Conservation (phyloP, 257 asterid genomes). For the Anisodus tanguticus region DNA sequence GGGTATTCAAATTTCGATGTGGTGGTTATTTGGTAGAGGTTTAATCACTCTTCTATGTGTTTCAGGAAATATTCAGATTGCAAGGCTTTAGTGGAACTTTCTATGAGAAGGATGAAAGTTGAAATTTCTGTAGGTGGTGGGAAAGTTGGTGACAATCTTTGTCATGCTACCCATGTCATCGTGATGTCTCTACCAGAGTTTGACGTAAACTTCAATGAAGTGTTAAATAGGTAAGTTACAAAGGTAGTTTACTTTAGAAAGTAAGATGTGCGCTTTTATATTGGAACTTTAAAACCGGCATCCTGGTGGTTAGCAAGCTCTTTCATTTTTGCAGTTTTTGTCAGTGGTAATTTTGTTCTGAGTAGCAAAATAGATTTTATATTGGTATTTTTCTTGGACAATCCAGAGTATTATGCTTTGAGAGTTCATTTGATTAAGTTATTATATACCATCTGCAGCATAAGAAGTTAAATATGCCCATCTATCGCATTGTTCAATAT, state of each 20-base stretch:
- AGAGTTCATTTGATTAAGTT: not conserved
- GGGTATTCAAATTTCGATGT: constrained; percentile 28
- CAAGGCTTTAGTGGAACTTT: constrained; percentile 64
- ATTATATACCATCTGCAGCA: not conserved
- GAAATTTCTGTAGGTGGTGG: constrained; percentile 83
- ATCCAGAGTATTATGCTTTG: not conserved
- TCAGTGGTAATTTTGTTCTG: not conserved
- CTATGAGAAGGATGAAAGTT: constrained; percentile 78
- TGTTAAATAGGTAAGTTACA: constrained; percentile 62
- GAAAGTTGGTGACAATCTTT: constrained; percentile 53
- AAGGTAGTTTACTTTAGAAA: constrained; percentile 17
- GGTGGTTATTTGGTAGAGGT: constrained; percentile 31
- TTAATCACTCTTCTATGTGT: constrained; percentile 33
- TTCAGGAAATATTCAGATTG: constrained; percentile 52
- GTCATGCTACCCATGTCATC: constrained; percentile 78
- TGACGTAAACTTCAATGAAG: constrained; percentile 51
- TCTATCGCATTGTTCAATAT: not conserved
- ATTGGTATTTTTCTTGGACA: not conserved
- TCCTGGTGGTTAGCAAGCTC: not conserved
- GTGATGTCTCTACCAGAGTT: constrained; percentile 52
- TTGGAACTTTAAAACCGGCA: not conserved
- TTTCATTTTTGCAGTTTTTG: not conserved
- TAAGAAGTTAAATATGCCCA: not conserved
- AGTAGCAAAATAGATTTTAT: not conserved
- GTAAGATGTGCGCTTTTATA: not conserved